Conservation (phyloP, 306 rosid genomes). For the Elaeagnus macrophylla region DNA sequence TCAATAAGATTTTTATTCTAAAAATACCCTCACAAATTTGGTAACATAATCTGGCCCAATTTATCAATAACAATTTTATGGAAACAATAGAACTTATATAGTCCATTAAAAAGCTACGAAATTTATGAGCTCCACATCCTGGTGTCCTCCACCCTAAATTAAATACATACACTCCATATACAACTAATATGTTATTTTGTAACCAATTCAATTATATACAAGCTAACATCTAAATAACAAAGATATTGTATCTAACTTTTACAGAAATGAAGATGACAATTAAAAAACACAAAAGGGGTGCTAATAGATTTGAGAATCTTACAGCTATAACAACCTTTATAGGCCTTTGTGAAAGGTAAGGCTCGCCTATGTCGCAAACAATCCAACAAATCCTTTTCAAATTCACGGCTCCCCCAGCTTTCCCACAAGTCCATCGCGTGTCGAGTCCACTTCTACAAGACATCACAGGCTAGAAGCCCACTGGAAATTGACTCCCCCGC, state of each 20-base stretch:
- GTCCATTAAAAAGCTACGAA: too few species aligned
- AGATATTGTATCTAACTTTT: background rate
- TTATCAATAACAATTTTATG: too few species aligned
- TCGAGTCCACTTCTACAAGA: constrained; percentile 43
- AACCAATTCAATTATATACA: too few species aligned
- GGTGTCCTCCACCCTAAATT: too few species aligned
- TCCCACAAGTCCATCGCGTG: constrained; percentile 65
- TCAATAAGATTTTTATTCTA: too few species aligned
- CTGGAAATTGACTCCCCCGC: constrained; percentile 15
- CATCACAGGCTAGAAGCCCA: constrained; percentile 33
- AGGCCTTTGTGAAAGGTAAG: constrained; percentile 67
- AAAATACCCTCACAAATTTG: too few species aligned
- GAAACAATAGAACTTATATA: too few species aligned
- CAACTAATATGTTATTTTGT: too few species aligned
- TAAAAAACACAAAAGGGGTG: background rate
- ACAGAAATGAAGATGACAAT: background rate
- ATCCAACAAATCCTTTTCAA: constrained; percentile 55
- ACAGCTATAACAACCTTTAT: constrained; percentile 62
- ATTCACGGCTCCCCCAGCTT: constrained; percentile 44
- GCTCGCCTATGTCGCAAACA: constrained; percentile 69
- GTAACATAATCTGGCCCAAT: too few species aligned
- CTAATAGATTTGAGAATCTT: constrained; percentile 25
- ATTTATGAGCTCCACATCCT: too few species aligned
- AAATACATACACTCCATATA: too few species aligned
- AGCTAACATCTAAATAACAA: background rate